A percentile compares a stretch with the other conserved stretches of the same genome.
These are phyloP conservation scores for Alliaria petiolata DNA, from an alignment of 345 rosid species.

Conservation along the genomic window DNA sequence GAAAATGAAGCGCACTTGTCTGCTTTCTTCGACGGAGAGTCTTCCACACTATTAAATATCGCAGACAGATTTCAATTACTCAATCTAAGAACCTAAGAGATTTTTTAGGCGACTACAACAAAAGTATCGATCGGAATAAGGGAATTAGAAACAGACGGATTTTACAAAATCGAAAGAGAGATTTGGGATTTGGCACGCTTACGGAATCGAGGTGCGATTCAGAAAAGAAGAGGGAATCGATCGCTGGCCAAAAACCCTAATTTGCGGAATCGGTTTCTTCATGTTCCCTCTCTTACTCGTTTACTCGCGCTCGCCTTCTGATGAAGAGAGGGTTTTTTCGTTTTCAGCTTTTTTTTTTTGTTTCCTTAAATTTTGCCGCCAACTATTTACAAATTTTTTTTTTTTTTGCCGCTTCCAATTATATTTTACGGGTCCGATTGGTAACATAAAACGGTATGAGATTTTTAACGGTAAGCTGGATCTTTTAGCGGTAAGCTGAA, in stretches of 20 bases:
- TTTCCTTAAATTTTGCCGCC: constrained; percentile 25
- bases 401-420: no score
- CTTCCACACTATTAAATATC: no score
- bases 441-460: no score
- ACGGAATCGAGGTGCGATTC: constrained; percentile 41
- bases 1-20: constrained; percentile 43
- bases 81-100: no score
- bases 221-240: constrained; percentile 44
- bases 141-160: not conserved
- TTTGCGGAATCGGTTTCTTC: constrained; percentile 38
- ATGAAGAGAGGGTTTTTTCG: not conserved
- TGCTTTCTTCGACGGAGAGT: constrained; percentile 25
- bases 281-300: constrained; percentile 5
- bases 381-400: no score
- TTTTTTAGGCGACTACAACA: no score
- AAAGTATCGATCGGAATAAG: not conserved
- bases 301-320: not conserved
- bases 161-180: not conserved
- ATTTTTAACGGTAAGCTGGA: no score
- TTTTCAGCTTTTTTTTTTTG: not conserved
- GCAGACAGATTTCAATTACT: no score
- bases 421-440: no score
- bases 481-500: no score
- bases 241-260: constrained; percentile 64
- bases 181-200: constrained; percentile 30